A percentile compares a stretch with the other conserved stretches of the same genome.
Conservation (phyloP, 495 filamentous ascomycete genomes). For the Friedmanniomyces simplex region DNA sequence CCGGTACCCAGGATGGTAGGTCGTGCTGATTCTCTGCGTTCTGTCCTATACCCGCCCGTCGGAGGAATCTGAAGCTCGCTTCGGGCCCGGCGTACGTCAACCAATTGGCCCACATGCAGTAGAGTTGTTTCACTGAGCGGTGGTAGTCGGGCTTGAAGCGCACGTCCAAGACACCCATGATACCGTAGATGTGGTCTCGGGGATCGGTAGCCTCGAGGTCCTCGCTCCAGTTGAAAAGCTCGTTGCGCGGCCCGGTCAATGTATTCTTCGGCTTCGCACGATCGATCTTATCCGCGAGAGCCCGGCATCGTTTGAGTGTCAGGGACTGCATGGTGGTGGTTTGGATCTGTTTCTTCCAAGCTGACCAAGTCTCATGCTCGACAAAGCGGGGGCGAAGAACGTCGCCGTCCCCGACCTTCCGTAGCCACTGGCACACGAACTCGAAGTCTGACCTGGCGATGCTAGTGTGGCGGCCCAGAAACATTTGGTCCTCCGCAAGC, state of each 20-base stretch:
- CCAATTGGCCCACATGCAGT: not conserved
- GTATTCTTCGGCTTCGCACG: not conserved
- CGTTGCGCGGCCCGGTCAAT: not conserved
- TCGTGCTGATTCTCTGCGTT: not conserved
- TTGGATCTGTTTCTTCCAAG: not conserved
- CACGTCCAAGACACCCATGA: not conserved
- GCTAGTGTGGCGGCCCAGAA: not conserved
- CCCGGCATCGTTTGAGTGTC: not conserved
- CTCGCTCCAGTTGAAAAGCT: not conserved
- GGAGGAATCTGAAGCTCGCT: not conserved
- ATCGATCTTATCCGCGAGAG: not conserved
- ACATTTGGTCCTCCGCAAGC: not conserved
- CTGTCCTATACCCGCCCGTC: not conserved
- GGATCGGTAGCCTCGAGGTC: not conserved
- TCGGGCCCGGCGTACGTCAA: not conserved
- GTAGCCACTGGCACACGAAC: not conserved
- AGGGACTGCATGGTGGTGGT: not conserved
- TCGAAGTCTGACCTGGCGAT: not conserved
- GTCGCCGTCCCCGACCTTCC: not conserved
- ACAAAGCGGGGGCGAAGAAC: not conserved
- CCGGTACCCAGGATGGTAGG: not conserved
- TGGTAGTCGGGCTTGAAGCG: not conserved
- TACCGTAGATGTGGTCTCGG: not conserved
- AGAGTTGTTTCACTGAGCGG: not conserved
- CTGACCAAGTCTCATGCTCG: not conserved